Percentiles rank a stretch among this genome's conserved stretches.
phyloP scores from a whole-genome alignment of 345 rosid species.

The Eucalyptus rudis region DNA sequence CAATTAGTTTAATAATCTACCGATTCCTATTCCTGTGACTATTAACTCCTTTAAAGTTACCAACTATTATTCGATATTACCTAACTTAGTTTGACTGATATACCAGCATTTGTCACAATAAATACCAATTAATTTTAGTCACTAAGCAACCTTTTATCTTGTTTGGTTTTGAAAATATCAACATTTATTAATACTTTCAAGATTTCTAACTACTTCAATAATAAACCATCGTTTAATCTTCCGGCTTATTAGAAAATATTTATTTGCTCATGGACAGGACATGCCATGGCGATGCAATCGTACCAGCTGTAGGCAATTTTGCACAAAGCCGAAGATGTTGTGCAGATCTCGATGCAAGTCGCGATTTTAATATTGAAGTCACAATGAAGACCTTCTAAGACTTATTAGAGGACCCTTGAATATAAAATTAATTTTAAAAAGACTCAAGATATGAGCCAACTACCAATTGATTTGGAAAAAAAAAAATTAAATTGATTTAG shows the following conservation, averaged over 20 bases:
- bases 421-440: too few relatives aligned
- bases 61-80: neutral
- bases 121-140: neutral
- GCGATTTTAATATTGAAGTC: too few relatives aligned
- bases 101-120: neutral
- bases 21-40: neutral
- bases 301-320: too few relatives aligned
- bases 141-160: neutral
- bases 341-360: too few relatives aligned
- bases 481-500: too few relatives aligned
- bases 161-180: neutral
- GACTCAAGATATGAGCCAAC: too few relatives aligned
- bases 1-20: neutral
- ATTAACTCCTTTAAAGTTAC: neutral
- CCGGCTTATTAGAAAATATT: neutral
- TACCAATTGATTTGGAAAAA: too few relatives aligned
- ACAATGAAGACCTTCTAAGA: too few relatives aligned
- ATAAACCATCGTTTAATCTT: neutral
- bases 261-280: neutral
- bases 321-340: too few relatives aligned
- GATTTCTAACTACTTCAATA: neutral
- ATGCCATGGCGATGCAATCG: neutral
- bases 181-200: neutral
- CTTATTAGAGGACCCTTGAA: too few relatives aligned
- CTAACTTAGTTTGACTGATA: neutral